Base-by-base conservation (phyloP, 345 rosid genomes). In the Anacardium occidentale region DNA sequence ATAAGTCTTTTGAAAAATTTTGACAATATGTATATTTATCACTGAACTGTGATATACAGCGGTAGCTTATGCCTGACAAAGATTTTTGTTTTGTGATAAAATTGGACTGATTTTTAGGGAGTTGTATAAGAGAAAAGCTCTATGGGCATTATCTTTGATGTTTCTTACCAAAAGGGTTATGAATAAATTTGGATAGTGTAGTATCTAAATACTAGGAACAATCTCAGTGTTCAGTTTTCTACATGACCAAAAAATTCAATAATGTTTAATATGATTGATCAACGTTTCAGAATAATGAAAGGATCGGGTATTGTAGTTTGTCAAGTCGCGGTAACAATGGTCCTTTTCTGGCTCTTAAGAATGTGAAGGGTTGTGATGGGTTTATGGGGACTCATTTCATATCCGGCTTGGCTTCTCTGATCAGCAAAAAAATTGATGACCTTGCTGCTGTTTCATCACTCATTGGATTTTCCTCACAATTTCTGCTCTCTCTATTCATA, bases 321-420 rank as follows among this genome's bases (percentile, higher is more conserved):
- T 3, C 13, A 45, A 63, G 13, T 53, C 18, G 18, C 45, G 21
- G 57, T 15, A 22, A 42, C 57, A 18, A 62, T 62, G 18, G 66
- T 62, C 40, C 61, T n/a, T 68, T 53, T 68, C 22, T 12, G 6
- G 71, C 11, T 51, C 20, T 34, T 37, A 20, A 68, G 62, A 68
- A 34, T 68, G 62, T 54, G 32, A 55, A 21, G 13, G 62, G 22
- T 32, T 3, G 52, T 40, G 15, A 25, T 55, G 13, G 15, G 13
- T 68, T 55, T 68, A 37, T 42, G 55, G 21, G 60, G 71, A 25
- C 42, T 37, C 42, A 37, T 37, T 37, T 37, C 42, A 0, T 37
- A 37, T 37, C 42, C 9, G 9, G 3, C 3, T 29, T 29, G 9
- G 42, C 9, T 37, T 37, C 42, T 37, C 42, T 37, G 42, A 37